Conservation (phyloP, 2,329 filamentous ascomycete species). For the Scolecobasidium constrictum region DNA sequence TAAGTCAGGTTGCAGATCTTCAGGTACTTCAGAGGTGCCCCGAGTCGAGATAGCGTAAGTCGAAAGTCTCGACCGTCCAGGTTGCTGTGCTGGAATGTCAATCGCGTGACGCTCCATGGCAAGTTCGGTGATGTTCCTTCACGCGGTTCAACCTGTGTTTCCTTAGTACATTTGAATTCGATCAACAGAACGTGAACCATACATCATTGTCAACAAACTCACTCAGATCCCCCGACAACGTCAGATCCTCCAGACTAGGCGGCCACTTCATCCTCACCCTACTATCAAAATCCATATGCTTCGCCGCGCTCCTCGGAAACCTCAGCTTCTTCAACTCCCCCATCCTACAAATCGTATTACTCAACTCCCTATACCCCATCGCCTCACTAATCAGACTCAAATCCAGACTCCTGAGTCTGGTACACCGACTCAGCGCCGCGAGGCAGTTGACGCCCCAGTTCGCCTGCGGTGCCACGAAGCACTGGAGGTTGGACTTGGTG, state of each 20-base stretch:
- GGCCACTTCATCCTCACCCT: conserved; percentile 29
- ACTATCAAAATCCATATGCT: conserved; percentile 20
- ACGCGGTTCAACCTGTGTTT: conserved; percentile 16
- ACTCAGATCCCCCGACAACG: conserved; percentile 33
- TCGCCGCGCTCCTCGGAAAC: conserved; percentile 30
- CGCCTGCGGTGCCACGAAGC: conserved; percentile 47
- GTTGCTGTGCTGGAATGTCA: conserved; percentile 5
- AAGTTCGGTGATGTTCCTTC: conserved; percentile 16
- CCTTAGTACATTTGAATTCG: conserved; percentile 21
- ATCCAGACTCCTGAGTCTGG: conserved; percentile 37
- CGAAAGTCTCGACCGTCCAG: not conserved
- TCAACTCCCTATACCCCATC: conserved; percentile 37
- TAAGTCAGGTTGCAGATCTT: not conserved
- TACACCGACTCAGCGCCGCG: conserved; percentile 45
- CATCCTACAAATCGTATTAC: conserved; percentile 39
- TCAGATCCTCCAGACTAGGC: conserved; percentile 28
- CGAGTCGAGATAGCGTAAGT: not conserved
- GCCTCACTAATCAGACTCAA: conserved; percentile 41
- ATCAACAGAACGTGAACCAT: conserved; percentile 23
- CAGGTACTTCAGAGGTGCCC: not conserved
- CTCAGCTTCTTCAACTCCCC: conserved; percentile 32
- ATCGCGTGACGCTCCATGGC: not conserved
- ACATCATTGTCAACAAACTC: conserved; percentile 26
- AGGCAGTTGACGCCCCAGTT: conserved; percentile 48
- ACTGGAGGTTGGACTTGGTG: conserved; percentile 39